Evolutionary conservation across 257 asterid species (phyloP).

Genomic region (Penstemon barbatus): DNA sequence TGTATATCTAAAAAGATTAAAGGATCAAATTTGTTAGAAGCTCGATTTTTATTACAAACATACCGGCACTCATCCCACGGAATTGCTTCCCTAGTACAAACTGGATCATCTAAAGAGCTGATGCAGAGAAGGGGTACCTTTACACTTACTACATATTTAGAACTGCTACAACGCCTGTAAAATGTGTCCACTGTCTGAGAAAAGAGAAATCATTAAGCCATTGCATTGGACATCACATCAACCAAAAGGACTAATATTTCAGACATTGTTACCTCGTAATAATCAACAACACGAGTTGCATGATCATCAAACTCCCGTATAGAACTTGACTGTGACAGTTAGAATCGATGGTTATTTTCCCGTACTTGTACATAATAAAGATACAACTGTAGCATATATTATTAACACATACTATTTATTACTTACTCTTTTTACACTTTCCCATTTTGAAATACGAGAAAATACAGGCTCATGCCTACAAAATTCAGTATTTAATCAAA

Average conservation of each 20-base stretch:
- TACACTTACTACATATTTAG: constrained; percentile 66
- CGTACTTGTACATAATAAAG: too few species aligned
- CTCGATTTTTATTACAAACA: background rate
- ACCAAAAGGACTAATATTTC: background rate
- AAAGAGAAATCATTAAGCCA: constrained; percentile 15
- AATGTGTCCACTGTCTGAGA: constrained; percentile 76
- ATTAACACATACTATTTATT: too few species aligned
- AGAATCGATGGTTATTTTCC: background rate
- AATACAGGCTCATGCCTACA: constrained; percentile 53
- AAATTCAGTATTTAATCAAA: constrained; percentile 14
- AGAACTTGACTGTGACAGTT: constrained; percentile 44
- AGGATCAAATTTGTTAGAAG: too few species aligned
- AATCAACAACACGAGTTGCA: constrained; percentile 59
- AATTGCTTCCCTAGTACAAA: constrained; percentile 88
- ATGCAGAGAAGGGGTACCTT: constrained; percentile 87
- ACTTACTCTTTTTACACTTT: constrained; percentile 55
- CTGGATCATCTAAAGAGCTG: constrained; percentile 86
- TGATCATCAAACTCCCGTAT: constrained; percentile 58
- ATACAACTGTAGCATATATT: too few species aligned
- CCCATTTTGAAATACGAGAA: constrained; percentile 67
- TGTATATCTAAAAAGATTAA: too few species aligned
- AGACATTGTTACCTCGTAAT: constrained; percentile 47
- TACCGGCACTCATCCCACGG: constrained; percentile 95
- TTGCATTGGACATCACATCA: constrained; percentile 13
- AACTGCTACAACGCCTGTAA: constrained; percentile 79